Percentiles rank a stretch among this genome's conserved stretches.
Evolutionary conservation across 1,284 basidiomycete species (phyloP).

Genomic region (Ustilago hordei): DNA sequence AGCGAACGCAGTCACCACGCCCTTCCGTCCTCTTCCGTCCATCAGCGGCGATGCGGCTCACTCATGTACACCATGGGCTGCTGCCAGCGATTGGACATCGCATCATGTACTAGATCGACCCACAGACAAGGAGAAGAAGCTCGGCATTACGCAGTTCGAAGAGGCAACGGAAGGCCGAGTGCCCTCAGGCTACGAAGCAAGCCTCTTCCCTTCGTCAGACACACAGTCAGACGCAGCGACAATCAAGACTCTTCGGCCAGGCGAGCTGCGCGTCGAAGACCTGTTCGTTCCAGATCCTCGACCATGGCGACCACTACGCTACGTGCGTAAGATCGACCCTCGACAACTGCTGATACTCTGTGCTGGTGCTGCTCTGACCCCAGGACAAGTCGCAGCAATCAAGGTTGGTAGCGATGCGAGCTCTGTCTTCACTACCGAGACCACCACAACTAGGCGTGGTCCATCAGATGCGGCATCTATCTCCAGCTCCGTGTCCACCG

Average conservation of each 20-base stretch:
- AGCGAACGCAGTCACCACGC: slow-evolving; percentile 27
- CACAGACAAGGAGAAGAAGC: slow-evolving; percentile 44
- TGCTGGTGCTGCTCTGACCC: slow-evolving; percentile 53
- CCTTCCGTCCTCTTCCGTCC: slow-evolving; percentile 39
- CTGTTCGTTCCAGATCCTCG: slow-evolving; percentile 66
- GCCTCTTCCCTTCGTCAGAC: slow-evolving; percentile 14
- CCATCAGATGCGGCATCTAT: slow-evolving; percentile 22
- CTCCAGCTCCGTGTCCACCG: slow-evolving; percentile 39
- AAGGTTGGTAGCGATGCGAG: slow-evolving; percentile 33
- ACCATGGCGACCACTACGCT: slow-evolving; percentile 60
- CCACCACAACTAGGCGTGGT: slow-evolving; percentile 4
- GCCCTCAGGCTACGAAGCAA: slow-evolving; percentile 44
- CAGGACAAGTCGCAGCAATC: slow-evolving; percentile 42
- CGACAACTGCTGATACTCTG: slow-evolving; percentile 65
- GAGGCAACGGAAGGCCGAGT: slow-evolving; percentile 49
- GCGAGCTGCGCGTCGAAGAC: slow-evolving; percentile 42
- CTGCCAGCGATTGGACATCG: slow-evolving; percentile 31
- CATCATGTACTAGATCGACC: slow-evolving; percentile 49
- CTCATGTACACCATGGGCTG: slow-evolving; percentile 39
- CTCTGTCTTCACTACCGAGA: slow-evolving; percentile 25
- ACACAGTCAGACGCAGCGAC: slow-evolving; percentile 26
- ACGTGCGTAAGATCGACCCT: slow-evolving; percentile 65
- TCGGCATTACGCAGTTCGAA: slow-evolving; percentile 53
- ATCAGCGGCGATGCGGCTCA: slow-evolving; percentile 29
- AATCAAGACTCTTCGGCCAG: slow-evolving; percentile 21